These are phyloP conservation scores for Rubia tinctorum DNA, from an alignment of 305 asterid species.

Conservation along the genomic window DNA sequence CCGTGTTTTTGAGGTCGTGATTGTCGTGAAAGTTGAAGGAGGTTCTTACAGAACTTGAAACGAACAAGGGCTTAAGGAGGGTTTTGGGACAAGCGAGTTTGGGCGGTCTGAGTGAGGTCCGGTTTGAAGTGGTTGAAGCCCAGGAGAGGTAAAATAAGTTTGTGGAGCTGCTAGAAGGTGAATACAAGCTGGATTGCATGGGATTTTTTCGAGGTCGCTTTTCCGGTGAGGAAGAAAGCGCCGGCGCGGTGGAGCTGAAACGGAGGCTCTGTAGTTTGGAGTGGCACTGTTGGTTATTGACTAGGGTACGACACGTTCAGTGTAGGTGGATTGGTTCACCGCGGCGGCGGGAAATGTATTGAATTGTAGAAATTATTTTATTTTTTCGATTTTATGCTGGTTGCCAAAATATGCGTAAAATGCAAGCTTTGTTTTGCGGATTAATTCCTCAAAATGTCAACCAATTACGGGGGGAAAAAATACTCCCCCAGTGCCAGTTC, in stretches of 20 bases:
- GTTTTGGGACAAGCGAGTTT: conserved; percentile 35
- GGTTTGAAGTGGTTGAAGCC: conserved; percentile 1
- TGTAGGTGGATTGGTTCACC: background rate
- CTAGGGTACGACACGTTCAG: too few species aligned
- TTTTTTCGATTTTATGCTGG: background rate
- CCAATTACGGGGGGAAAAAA: too few species aligned
- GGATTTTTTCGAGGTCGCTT: background rate
- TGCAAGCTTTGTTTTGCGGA: background rate
- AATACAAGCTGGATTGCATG: conserved; percentile 18
- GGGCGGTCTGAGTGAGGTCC: conserved; percentile 23
- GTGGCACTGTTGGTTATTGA: background rate
- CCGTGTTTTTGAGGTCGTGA: conserved; percentile 19
- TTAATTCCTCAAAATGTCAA: too few species aligned
- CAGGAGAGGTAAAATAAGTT: conserved; percentile 8
- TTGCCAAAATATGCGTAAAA: background rate
- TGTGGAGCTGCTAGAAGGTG: conserved; percentile 11
- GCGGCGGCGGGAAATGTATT: background rate
- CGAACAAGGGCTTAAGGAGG: conserved; percentile 47
- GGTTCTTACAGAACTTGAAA: conserved; percentile 35
- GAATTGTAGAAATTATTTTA: background rate
- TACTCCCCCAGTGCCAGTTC: too few species aligned
- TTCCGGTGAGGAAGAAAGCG: background rate
- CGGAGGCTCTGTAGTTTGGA: background rate
- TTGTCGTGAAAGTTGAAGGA: conserved; percentile 32
- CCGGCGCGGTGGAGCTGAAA: background rate